Conservation (phyloP, 2,329 filamentous ascomycete species). For the Chalaropsis thielavioides region DNA sequence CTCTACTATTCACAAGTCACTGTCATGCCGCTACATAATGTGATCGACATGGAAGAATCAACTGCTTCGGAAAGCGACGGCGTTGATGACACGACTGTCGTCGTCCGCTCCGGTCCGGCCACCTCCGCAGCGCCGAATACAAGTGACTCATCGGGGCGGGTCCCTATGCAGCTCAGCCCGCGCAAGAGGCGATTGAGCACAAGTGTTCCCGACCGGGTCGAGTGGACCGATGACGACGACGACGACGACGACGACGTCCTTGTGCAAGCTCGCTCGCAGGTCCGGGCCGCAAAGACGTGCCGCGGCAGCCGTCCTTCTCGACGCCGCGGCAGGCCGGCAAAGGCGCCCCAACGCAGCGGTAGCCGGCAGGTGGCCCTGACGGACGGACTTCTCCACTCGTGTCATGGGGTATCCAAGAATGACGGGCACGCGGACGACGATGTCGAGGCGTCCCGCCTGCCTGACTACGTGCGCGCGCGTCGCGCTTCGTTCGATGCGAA, state of each 20-base stretch:
- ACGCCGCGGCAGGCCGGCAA: not conserved
- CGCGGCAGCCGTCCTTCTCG: not conserved
- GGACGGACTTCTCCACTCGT: not conserved
- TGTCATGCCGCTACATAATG: not conserved
- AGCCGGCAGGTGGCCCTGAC: not conserved
- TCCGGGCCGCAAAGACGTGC: not conserved
- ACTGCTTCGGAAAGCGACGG: constrained; percentile 2
- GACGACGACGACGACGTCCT: constrained; percentile 7
- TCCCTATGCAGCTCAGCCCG: not conserved
- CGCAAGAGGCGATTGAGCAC: not conserved
- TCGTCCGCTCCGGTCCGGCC: not conserved
- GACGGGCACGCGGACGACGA: not conserved
- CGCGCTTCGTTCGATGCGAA: constrained; percentile 52
- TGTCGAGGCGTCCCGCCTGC: constrained; percentile 29
- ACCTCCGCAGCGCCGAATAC: not conserved
- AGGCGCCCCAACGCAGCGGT: not conserved
- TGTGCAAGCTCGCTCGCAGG: not conserved
- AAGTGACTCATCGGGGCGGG: not conserved
- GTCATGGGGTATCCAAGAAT: not conserved
- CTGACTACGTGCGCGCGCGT: constrained; percentile 58
- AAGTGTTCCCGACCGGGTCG: not conserved
- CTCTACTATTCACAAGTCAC: not conserved
- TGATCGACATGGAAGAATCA: not conserved
- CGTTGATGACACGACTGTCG: not conserved
- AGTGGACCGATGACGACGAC: constrained; percentile 13